Percentiles rank a stretch among this genome's conserved stretches.
Conservation (phyloP, 1,284 basidiomycete genomes). For the Malassezia cuniculi region DNA sequence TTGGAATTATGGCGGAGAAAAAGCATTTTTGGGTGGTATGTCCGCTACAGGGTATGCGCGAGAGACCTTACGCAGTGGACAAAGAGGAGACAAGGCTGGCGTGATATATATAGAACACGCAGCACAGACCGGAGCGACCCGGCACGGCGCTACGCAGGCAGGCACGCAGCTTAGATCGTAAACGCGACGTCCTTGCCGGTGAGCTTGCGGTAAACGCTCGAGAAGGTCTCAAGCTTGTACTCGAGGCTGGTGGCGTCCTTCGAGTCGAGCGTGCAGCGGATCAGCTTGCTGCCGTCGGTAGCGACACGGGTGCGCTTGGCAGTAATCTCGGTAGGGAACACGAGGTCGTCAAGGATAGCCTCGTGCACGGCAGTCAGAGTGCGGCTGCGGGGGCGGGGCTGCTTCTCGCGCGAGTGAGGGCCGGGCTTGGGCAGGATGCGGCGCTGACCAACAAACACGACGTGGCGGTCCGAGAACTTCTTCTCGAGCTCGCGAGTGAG, state of each 20-base stretch:
- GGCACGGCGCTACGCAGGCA: not conserved
- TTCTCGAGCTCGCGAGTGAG: constrained; percentile 98
- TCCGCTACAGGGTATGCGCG: constrained; percentile 16
- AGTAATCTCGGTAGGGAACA: constrained; percentile 96
- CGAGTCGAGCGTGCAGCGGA: constrained; percentile 68
- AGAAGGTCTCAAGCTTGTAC: constrained; percentile 98
- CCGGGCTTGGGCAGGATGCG: constrained; percentile 96
- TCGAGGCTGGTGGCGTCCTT: constrained; percentile 97
- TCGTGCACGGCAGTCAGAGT: constrained; percentile 97
- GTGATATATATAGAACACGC: not conserved
- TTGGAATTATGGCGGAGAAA: too few relatives aligned
- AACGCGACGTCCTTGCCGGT: constrained; percentile 76
- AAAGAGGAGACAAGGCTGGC: constrained; percentile 2
- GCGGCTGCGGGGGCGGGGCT: constrained; percentile 91
- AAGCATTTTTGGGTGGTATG: constrained; percentile 13
- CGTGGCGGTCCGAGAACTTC: constrained; percentile 98
- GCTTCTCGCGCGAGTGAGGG: constrained; percentile 76
- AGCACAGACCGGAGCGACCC: too few relatives aligned
- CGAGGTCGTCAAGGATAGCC: constrained; percentile 94
- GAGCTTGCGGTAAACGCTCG: constrained; percentile 80
- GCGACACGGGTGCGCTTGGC: constrained; percentile 78
- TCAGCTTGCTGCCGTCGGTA: constrained; percentile 42
- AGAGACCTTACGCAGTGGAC: constrained; percentile 9
- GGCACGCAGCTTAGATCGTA: constrained; percentile 18
- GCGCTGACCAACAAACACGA: constrained; percentile 96